Base-by-base conservation (phyloP, 305 asterid species). In the Lippia alba region DNA sequence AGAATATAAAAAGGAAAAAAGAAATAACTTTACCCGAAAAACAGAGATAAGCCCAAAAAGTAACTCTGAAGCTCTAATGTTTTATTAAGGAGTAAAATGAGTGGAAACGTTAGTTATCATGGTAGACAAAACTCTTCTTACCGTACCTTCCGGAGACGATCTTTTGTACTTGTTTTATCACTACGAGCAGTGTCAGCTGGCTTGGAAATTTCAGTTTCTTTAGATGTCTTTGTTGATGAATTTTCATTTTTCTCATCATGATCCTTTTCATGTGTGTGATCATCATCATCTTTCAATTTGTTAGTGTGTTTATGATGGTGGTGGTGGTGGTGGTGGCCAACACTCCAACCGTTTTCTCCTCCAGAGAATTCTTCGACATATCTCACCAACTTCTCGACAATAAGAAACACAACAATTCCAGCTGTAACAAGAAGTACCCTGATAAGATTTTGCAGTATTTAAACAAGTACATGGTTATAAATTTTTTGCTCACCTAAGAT, bases 361-460 rank as follows among this genome's bases (percentile, higher is more conserved):
- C 91, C 90, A 75, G 97, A 90, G 67, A 75, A 83, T 14, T 82
- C 96, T 67, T 94, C 97, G 45, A 94, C 96, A 44, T 85, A 94
- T 82, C 99, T 94, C 85, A 94, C 99, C 48, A 88, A 66, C 85
- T 90, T 94, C 90, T 94, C 97, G 60, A 94, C 96, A 70, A 91
- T 82, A 73, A 94, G 97, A 79, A 94, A 94, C 74, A 87, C 84
- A 45, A 91, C 85, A 16, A 94, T 88, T 73, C 99, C 99, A 81
- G 90, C 99, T 94, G 97, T 74, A 71, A 77, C 70, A 79, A 55
- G 62, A 85, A 62, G 72, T 64, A 83, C 70, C 61, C 71, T 8
- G 12, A 70, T 41, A 66, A 58, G 68, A 75, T 55, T 61, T 66
- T 15, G 56, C 45, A 41, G 17, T 61, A 24, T 24, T 24, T 24